A percentile compares a stretch with the other conserved stretches of the same genome.
Conservation (phyloP, 2,329 filamentous ascomycete genomes). For the Colletotrichum tropicicola region DNA sequence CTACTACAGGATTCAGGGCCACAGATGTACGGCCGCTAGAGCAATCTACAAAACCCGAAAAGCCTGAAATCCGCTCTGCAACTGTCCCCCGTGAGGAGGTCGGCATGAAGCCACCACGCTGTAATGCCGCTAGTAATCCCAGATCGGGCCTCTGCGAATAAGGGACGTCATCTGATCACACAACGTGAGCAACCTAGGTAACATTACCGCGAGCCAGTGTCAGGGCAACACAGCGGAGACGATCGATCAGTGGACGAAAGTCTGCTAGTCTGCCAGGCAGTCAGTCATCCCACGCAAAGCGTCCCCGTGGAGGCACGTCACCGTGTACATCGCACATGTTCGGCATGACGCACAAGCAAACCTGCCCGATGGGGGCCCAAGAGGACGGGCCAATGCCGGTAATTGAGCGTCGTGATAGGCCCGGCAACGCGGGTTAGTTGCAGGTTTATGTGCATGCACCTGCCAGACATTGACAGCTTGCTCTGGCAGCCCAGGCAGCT, state of each 20-base stretch:
- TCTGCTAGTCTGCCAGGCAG: background rate
- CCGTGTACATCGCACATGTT: background rate
- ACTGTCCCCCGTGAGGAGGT: background rate
- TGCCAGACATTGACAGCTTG: background rate
- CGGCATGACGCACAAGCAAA: slow-evolving; percentile 18
- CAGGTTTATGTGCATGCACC: background rate
- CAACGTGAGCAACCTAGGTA: slow-evolving; percentile 1
- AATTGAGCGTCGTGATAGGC: background rate
- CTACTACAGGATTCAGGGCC: background rate
- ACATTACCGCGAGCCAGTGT: background rate
- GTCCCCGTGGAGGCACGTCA: background rate
- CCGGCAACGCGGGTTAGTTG: background rate
- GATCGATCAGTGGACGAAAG: background rate
- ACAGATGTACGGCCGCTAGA: slow-evolving; percentile 10
- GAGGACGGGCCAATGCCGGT: background rate
- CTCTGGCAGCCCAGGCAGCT: background rate
- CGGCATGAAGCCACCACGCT: no score
- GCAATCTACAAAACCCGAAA: slow-evolving; percentile 6
- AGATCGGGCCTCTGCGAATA: background rate
- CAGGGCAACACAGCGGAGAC: background rate
- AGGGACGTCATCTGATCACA: slow-evolving; percentile 7
- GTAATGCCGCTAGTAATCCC: background rate
- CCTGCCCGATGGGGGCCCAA: slow-evolving; percentile 29
- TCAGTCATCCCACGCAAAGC: background rate
- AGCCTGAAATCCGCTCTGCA: background rate